Evolutionary conservation across 1,139 yeast species (phyloP).

Genomic region (Casaregolazyma suthepensis): DNA sequence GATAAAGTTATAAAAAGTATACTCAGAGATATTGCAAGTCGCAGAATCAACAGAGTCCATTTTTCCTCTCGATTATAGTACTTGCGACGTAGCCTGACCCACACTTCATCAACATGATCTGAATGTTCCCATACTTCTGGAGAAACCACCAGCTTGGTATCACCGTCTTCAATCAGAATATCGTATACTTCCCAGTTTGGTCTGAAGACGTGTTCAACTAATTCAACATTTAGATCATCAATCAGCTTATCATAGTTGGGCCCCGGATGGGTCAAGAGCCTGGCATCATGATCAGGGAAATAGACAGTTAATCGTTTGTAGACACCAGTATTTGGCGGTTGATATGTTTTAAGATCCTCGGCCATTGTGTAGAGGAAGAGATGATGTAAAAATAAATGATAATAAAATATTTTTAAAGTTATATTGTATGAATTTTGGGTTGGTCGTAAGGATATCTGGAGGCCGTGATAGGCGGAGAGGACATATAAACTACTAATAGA

Average conservation of each 20-base stretch:
- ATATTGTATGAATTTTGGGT: background rate
- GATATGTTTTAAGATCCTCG: background rate
- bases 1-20: background rate
- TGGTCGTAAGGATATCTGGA: too few species aligned
- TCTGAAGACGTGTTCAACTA: background rate
- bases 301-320: background rate
- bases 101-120: background rate
- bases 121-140: background rate
- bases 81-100: background rate
- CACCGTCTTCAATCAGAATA: background rate
- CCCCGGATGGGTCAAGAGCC: background rate
- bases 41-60: background rate
- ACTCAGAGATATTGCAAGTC: background rate
- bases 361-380: background rate
- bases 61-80: background rate
- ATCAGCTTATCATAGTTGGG: background rate
- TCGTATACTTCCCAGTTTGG: background rate
- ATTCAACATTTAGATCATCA: background rate
- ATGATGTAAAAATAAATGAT: background rate
- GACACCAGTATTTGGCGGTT: background rate
- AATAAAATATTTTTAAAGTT: background rate
- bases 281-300: background rate
- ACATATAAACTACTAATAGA: too few species aligned
- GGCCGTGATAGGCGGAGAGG: background rate
- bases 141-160: background rate